Conservation (phyloP, 2,329 filamentous ascomycete species). For the Monilinia polystroma region DNA sequence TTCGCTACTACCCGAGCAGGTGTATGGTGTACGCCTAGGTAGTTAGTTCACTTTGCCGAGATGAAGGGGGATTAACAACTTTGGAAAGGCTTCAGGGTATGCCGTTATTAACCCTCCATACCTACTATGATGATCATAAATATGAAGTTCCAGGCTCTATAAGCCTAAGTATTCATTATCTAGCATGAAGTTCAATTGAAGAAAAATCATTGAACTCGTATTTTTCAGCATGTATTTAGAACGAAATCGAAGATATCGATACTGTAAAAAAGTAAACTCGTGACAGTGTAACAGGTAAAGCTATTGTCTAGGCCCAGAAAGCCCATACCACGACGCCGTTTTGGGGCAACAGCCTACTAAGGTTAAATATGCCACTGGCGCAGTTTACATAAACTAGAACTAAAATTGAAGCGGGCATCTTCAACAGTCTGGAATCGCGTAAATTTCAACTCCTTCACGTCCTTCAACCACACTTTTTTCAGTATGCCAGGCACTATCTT, state of each 20-base stretch:
- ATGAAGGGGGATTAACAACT: slow-evolving; percentile 50
- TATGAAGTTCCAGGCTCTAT: too few species aligned
- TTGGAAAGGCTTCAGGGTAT: too few species aligned
- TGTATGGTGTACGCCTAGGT: slow-evolving; percentile 51
- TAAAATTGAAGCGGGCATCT: background rate
- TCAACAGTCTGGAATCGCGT: background rate
- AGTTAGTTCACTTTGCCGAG: slow-evolving; percentile 51
- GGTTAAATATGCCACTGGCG: background rate
- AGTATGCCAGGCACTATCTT: background rate
- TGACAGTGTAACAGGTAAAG: too few species aligned
- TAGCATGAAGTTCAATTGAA: too few species aligned
- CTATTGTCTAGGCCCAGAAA: background rate
- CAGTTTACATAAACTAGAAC: background rate
- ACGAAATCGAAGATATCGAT: background rate
- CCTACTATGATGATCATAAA: too few species aligned
- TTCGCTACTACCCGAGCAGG: slow-evolving; percentile 43
- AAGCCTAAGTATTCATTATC: too few species aligned
- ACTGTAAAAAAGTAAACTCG: too few species aligned
- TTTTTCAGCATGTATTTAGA: background rate
- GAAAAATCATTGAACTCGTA: slow-evolving; percentile 47
- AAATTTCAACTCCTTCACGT: background rate
- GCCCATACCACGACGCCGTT: background rate
- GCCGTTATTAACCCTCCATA: slow-evolving; percentile 44
- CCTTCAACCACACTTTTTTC: background rate
- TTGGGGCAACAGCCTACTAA: background rate